Base-by-base conservation (phyloP, 805 yeast genomes). In the Candida golubevii region DNA sequence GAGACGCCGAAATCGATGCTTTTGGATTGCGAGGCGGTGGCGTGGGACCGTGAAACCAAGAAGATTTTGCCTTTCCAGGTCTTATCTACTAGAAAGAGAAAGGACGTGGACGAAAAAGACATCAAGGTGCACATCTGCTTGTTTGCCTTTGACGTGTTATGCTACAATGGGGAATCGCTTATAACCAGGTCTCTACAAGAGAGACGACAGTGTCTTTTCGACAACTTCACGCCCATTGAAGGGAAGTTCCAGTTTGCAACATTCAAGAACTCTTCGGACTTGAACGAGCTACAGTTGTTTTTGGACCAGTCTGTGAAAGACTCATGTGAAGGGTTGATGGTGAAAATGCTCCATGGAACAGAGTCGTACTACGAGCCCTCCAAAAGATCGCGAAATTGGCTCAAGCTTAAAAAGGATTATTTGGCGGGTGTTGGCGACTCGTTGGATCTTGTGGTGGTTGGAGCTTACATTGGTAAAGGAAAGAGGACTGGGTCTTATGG, bases 381-480 rank as follows among this genome's bases (percentile, higher is more conserved):
- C 23, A 91, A 91, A 63, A 77, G 99, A 60, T 87, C 96, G 1
- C 74, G 96, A 45, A 90, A 93, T 63, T 93, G 99, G 99, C 74
- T 93, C 50, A 93, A 93, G 60, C 71, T 93, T 60, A 93, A 93
- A 65, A 93, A 93, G 64, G 99, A 93, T 66, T 93, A 93, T 57
- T 72, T 93, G 39, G 87, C 86, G 13, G 99, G 99, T 18, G 88
- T 90, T 4, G 99, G 99, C 12, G 99, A 93, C 63, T 89, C 98
- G 0, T 69, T 93, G 26, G 99, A 93, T 62, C 69, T 93, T 45
- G 96, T 88, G 12, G 97, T 93, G 2, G 71, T 93, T 40, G 99
- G 99, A 9, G 99, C 96, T 0, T 93, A 88, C 61, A 79, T 79
- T 53, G 99, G 99, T 15, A 81, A 82, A 46, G 99, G 99, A 36